A percentile compares a stretch with the other conserved stretches of the same genome.
phyloP scores from a whole-genome alignment of 2,329 filamentous ascomycete genomes.

The Calonectria pseudoreteaudii region DNA sequence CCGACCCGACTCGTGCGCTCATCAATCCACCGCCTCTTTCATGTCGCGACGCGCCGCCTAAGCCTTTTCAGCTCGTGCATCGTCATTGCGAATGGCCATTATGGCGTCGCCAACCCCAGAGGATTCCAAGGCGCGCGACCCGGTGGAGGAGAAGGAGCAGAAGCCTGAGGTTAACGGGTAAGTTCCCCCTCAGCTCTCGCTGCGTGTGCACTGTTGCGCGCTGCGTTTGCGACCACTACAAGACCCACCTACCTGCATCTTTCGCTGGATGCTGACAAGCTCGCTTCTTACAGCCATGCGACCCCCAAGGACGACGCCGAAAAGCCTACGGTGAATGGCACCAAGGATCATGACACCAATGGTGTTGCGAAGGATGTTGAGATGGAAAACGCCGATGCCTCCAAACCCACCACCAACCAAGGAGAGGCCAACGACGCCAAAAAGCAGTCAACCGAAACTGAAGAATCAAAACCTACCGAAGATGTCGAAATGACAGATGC shows the following conservation, averaged over 20 bases:
- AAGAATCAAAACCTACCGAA: slow-evolving; percentile 27
- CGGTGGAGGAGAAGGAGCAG: slow-evolving; percentile 43
- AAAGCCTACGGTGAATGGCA: slow-evolving; percentile 41
- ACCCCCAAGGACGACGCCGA: slow-evolving; percentile 38
- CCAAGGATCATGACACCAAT: slow-evolving; percentile 39
- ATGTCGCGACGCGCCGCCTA: slow-evolving; percentile 52
- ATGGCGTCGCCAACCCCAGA: slow-evolving; percentile 64
- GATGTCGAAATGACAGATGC: slow-evolving; percentile 44
- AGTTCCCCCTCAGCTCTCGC: slow-evolving; percentile 37
- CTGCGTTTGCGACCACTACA: slow-evolving; percentile 10
- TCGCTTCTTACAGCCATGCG: slow-evolving; percentile 41
- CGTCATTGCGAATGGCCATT: slow-evolving; percentile 59
- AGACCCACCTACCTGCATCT: slow-evolving; percentile 3
- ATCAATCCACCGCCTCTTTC: slow-evolving; percentile 40
- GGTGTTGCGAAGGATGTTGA: slow-evolving; percentile 40
- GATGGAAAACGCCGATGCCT: slow-evolving; percentile 32
- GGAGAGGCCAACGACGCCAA: slow-evolving; percentile 21
- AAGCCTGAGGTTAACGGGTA: slow-evolving; percentile 54
- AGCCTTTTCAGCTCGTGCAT: slow-evolving; percentile 43
- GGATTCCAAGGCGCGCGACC: slow-evolving; percentile 61
- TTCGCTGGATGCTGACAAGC: slow-evolving; percentile 39
- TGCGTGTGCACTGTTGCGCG: slow-evolving; percentile 28
- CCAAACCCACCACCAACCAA: slow-evolving; percentile 28
- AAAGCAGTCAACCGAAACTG: slow-evolving; percentile 26
- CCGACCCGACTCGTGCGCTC: slow-evolving; percentile 16